Conservation (phyloP, 306 rosid genomes). For the Quillaja saponaria region DNA sequence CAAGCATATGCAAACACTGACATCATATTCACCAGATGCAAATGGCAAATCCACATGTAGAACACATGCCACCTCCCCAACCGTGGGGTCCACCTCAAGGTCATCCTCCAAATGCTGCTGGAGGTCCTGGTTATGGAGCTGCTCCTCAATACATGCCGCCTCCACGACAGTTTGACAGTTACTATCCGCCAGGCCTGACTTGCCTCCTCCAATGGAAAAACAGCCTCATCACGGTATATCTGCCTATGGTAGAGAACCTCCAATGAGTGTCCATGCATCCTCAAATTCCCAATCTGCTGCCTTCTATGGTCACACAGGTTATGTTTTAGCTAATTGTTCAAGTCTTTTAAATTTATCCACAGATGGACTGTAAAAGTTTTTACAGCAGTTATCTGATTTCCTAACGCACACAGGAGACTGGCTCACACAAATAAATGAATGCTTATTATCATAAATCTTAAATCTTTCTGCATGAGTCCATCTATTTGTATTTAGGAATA, state of each 20-base stretch:
- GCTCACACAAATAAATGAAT: background rate
- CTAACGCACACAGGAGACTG: constrained; percentile 12
- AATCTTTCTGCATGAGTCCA: background rate
- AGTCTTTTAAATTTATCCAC: background rate
- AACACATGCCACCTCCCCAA: constrained; percentile 80
- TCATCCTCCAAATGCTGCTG: constrained; percentile 70
- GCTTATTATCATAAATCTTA: background rate
- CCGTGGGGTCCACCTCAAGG: constrained; percentile 94
- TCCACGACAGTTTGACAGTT: constrained; percentile 74
- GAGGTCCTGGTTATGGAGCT: constrained; percentile 86
- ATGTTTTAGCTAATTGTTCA: constrained; percentile 19
- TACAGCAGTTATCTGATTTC: constrained; percentile 4
- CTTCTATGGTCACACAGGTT: constrained; percentile 89
- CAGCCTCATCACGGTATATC: constrained; percentile 98
- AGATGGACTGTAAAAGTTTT: constrained; percentile 6
- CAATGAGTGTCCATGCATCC: constrained; percentile 61
- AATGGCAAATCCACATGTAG: constrained; percentile 62
- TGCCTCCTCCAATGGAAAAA: constrained; percentile 77
- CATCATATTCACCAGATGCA: constrained; percentile 66
- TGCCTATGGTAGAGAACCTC: constrained; percentile 88
- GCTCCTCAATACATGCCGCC: constrained; percentile 85
- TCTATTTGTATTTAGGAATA: constrained; percentile 13
- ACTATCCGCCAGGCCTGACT: constrained; percentile 71
- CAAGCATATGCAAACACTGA: constrained; percentile 11
- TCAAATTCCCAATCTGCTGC: constrained; percentile 76